Percentiles rank a stretch among this genome's conserved stretches.
phyloP scores from a whole-genome alignment of 257 asterid species.

The Solanum pennellii region DNA sequence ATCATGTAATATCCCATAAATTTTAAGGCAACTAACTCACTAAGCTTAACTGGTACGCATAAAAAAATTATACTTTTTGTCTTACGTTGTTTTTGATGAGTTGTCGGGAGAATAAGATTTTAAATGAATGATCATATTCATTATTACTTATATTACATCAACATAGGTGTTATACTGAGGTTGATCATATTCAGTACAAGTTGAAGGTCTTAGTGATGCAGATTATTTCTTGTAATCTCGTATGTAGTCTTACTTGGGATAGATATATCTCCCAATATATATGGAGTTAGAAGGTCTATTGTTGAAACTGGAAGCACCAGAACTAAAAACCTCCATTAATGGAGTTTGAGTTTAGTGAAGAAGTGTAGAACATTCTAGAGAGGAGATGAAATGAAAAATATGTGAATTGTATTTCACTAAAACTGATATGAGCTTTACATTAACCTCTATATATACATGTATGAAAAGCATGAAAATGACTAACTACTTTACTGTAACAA shows the following conservation, averaged over 20 bases:
- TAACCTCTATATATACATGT: too few species aligned
- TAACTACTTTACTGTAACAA: too few species aligned
- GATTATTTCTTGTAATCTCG: not conserved
- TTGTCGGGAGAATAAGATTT: not conserved
- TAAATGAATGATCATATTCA: not conserved
- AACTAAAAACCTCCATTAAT: too few species aligned
- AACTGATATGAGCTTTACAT: too few species aligned
- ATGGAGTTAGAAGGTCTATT: not conserved
- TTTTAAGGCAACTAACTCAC: not conserved
- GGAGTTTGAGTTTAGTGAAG: too few species aligned
- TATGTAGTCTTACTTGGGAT: not conserved
- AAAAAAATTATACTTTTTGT: too few species aligned
- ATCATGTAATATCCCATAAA: not conserved
- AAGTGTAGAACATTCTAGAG: too few species aligned
- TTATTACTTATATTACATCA: not conserved
- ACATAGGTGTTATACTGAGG: not conserved
- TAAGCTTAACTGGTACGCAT: not conserved
- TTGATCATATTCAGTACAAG: not conserved
- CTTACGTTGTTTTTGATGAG: not conserved
- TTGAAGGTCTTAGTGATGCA: not conserved
- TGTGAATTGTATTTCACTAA: too few species aligned
- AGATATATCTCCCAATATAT: not conserved
- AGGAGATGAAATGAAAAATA: too few species aligned
- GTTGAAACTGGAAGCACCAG: not conserved
- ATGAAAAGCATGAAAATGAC: too few species aligned